Conservation (phyloP, 768 basidiomycete genomes). For the Leccinum aurantiacum region DNA sequence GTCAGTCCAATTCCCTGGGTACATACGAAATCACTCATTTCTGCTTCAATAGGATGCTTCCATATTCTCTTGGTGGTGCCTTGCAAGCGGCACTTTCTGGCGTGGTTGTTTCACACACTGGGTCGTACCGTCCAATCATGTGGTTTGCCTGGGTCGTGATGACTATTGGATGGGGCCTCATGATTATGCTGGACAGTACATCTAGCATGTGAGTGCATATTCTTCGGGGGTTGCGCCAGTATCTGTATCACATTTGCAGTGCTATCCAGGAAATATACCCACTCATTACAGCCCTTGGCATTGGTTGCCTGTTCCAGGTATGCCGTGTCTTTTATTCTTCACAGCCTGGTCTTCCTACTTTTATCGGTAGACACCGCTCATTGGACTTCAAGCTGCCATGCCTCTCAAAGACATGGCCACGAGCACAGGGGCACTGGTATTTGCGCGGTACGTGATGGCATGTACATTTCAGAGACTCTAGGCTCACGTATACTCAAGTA, state of each 20-base stretch:
- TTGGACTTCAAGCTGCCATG: slow-evolving; percentile 45
- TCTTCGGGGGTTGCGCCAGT: neutral
- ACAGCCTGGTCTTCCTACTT: neutral
- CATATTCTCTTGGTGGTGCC: slow-evolving; percentile 32
- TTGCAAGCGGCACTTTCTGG: slow-evolving; percentile 24
- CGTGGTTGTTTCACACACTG: slow-evolving; percentile 25
- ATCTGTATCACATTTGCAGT: slow-evolving; percentile 17
- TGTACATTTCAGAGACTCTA: neutral
- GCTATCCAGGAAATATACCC: slow-evolving; percentile 33
- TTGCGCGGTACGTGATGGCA: slow-evolving; percentile 29
- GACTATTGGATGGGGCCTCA: slow-evolving; percentile 37
- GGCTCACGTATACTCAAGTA: slow-evolving; percentile 38
- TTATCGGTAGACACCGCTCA: slow-evolving; percentile 28
- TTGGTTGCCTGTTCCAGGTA: slow-evolving; percentile 38
- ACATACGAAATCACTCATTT: neutral
- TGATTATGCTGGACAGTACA: slow-evolving; percentile 36
- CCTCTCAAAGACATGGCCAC: slow-evolving; percentile 46
- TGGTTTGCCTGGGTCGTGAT: slow-evolving; percentile 32
- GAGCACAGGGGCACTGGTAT: slow-evolving; percentile 36
- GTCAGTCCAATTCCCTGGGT: slow-evolving; percentile 11
- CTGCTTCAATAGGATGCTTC: slow-evolving; percentile 32
- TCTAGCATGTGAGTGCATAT: slow-evolving; percentile 28
- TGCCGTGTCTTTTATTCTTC: neutral
- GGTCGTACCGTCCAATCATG: slow-evolving; percentile 33
- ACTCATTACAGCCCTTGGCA: slow-evolving; percentile 34